Evolutionary conservation across 2,329 filamentous ascomycete species (phyloP), one percentile per base, ranked within the genome.

Genomic region (Arthrobotrys musiformis): DNA sequence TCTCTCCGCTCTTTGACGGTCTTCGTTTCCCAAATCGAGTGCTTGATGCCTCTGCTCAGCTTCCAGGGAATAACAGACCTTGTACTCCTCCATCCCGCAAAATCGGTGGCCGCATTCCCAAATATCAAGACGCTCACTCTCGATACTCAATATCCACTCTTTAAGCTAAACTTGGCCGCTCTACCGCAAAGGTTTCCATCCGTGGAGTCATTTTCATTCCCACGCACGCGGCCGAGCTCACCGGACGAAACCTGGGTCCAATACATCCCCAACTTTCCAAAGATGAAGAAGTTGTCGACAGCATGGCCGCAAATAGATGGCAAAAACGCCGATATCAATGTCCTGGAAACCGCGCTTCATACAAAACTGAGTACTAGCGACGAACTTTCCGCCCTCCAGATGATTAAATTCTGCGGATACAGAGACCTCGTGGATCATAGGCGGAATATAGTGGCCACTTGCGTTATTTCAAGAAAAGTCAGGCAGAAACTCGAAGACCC

Each of bases 101-200:
- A 3, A 9, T 9, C 11, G 9, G 8, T 1, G 4, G 22, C 26
- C 33, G 9, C 9, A 40, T 26, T 24, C 33, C 3, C 0, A 3
- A 40, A 40, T 17, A 58, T 58, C 54, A 58, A 58, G 17, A 58
- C 9, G 7, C 54, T 58, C 19, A 58, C 54, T 2, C 9, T 58
- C 5, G 11, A 37, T 26, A 26, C 30, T 24, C 19, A 26, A 8
- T 58, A 58, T 24, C 33, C 54, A 3, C 2, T 58, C 3, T 0
- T 2, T 8, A 37, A 7, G 9, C 11, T 40, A 11, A 9, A 28
- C 1, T 5, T 58, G 19, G 2, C 4, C 4, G 3, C 0, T 11
- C 19, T 58, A 8, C 33, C 54, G 1, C n/a, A 1, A 3, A 35
- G 2, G 1, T 58, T 58, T 33, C 54, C 54, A 2, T 24, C 8